Base-by-base conservation (phyloP, 257 asterid genomes). In the Solanum pimpinellifolium region DNA sequence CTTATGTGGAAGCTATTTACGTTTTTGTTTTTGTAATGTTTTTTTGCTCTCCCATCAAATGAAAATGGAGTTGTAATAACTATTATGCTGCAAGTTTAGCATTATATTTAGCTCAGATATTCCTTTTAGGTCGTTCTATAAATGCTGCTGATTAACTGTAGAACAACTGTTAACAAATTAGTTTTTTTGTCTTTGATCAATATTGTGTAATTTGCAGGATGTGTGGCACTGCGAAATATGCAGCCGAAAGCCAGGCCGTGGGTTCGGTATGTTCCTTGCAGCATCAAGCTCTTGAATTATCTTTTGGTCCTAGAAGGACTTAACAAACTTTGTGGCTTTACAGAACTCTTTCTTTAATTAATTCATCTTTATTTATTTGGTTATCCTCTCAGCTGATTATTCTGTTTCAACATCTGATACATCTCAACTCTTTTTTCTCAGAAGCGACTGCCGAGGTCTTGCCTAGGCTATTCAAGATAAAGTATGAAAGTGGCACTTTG, bases 201-300 rank as follows among this genome's bases (percentile, higher is more conserved):
- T 47, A 47, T 47, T 49, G 41, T 80, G 4, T 47, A 68, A 59
- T 66, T 49, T 93, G 93, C 92, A 97, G 99, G 99, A 95, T 90
- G 96, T 94, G 85, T 97, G 99, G 99, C 99, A 97, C 75, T 97
- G 99, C 82, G 98, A 95, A 89, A 97, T 97, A 86, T 97, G 99
- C 96, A 97, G 92, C 85, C 94, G 98, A 86, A 97, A 92, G 93
- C 99, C 99, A 66, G 98, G 99, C 46, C 98, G 98, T 88, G 99
- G 99, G 90, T 97, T 95, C 87, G 99, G 99, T 97, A 92, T n/a
- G 93, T 80, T 83, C 70, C 39, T 33, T 25, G 6, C 41, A 11
- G 37, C 83, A 39, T 75, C 35, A 11, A 41, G 59, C 56, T 23
- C 20, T 75, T 75, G 83, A 41, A 39, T 84, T 75, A 37, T 13